Base-by-base conservation (phyloP, 768 basidiomycete species). In the Pisolithus albus region DNA sequence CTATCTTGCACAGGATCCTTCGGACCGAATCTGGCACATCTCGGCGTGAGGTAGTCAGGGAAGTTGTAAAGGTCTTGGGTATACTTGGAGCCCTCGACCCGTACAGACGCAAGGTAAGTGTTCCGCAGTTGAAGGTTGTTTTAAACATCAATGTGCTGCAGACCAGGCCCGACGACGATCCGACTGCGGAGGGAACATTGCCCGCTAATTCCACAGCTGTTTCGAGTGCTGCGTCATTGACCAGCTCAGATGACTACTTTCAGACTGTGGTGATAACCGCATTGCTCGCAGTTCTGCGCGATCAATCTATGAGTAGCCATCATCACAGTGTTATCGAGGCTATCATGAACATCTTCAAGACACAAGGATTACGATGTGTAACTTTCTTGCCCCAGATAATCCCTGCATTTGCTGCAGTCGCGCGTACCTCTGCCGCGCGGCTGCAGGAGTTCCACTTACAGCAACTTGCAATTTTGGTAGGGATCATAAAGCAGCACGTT, bases 261-360 rank as follows among this genome's bases (percentile, higher is more conserved):
- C 96, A 98, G 65, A 92, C 91, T 6, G 92, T 94, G 6, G 94
- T 94, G 36, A 90, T 99, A 64, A 87, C 82, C 24, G 80, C 92
- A 0, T 77, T 99, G 9, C 77, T 98, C 32, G 78, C 82, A 39
- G 88, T 99, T 52, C 67, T 99, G 55, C 89, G 85, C 63, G 96
- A 99, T 64, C 84, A 89, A 49, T 84, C 92, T 1, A 76, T 96
- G 53, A 87, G 79, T 61, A 83, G 75, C 51, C 86, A 91, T 59
- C 93, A 97, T 60, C 88, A 96, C 61, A 88, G 84, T 21, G 95
- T 94, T 44, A 93, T 98, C 51, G 93, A 98, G 65, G 93, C 93
- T 1, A 88, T 99, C 59, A 97, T 98, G 92, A 87, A 92, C 43
- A 98, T 99, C 54, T 99, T 98, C 79, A 93, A 94, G 69, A 96